Evolutionary conservation across 805 yeast species (phyloP).

Genomic region (Candida silvatica): DNA sequence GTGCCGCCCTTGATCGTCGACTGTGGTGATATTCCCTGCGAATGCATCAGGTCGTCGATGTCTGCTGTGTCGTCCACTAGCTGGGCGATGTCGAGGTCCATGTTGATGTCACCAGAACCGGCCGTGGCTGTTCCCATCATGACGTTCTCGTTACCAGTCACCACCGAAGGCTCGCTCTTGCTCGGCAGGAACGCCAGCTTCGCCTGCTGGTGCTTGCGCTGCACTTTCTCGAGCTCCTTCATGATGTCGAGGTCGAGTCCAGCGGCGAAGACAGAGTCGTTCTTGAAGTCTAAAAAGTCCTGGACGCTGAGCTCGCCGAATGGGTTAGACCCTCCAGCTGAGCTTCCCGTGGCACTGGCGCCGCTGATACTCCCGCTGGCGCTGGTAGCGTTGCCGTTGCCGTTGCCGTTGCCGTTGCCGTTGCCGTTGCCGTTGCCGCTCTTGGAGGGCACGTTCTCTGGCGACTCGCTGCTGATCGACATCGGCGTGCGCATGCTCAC

Average conservation of each 20-base stretch:
- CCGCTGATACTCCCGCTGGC: background rate
- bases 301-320: conserved; percentile 13
- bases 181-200: conserved; percentile 7
- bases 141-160: conserved; percentile 15
- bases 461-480: conserved; percentile 6
- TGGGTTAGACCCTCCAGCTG: conserved; percentile 1
- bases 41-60: no score
- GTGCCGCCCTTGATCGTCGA: background rate
- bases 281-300: conserved; percentile 18
- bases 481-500: conserved; percentile 19
- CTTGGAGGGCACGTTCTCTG: conserved; percentile 5
- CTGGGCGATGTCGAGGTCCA: background rate
- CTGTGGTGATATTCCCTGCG: background rate
- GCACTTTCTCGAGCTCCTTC: conserved; percentile 8
- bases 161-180: conserved; percentile 18
- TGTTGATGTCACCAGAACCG: background rate
- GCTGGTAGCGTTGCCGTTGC: background rate
- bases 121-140: background rate
- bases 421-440: conserved; percentile 1
- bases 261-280: conserved; percentile 14
- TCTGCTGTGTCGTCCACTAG: no score
- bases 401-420: background rate
- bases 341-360: background rate
- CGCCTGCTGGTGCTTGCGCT: background rate
- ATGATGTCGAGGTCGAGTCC: conserved; percentile 17